These are phyloP conservation scores for Keithomyces neogunnii DNA, from an alignment of 2,329 filamentous ascomycete species.

Conservation along the genomic window DNA sequence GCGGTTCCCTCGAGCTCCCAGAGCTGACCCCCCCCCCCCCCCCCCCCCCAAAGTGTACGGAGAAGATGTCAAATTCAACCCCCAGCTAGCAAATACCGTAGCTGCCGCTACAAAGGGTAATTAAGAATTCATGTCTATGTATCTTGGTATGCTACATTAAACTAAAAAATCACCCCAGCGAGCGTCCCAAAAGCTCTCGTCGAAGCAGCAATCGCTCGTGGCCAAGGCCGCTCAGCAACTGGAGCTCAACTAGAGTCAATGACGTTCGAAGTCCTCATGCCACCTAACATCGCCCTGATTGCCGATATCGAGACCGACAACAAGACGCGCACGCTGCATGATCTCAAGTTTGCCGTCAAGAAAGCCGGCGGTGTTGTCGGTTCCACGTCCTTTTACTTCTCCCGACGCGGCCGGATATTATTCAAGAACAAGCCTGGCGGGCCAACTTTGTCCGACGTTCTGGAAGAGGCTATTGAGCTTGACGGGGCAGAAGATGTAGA, in stretches of 20 bases:
- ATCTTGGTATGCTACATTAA: slow-evolving; percentile 12
- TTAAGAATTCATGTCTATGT: background rate
- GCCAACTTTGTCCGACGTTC: slow-evolving; percentile 60
- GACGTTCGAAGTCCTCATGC: slow-evolving; percentile 73
- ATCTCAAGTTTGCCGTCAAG: slow-evolving; percentile 65
- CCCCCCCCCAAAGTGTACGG: slow-evolving; percentile 56
- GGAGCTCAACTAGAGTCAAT: slow-evolving; percentile 71
- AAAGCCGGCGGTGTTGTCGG: slow-evolving; percentile 60
- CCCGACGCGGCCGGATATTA: slow-evolving; percentile 66
- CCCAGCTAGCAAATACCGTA: slow-evolving; percentile 66
- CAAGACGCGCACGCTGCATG: slow-evolving; percentile 63
- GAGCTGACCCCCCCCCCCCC: slow-evolving; percentile 11
- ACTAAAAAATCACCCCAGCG: slow-evolving; percentile 24
- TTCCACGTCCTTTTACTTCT: slow-evolving; percentile 77
- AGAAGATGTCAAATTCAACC: slow-evolving; percentile 63
- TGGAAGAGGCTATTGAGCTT: slow-evolving; percentile 71
- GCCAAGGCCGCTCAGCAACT: slow-evolving; percentile 70
- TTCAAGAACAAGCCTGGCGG: slow-evolving; percentile 48
- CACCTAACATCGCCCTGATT: slow-evolving; percentile 67
- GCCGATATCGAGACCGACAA: slow-evolving; percentile 82
- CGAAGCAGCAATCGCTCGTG: slow-evolving; percentile 77
- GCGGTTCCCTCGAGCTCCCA: background rate
- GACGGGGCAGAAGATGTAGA: slow-evolving; percentile 71
- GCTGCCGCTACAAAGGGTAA: slow-evolving; percentile 69
- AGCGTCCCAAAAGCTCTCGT: slow-evolving; percentile 79